These are phyloP conservation scores for Symbiodinium natans DNA, from an alignment of 73 alveolate genomes.

Conservation along the genomic window DNA sequence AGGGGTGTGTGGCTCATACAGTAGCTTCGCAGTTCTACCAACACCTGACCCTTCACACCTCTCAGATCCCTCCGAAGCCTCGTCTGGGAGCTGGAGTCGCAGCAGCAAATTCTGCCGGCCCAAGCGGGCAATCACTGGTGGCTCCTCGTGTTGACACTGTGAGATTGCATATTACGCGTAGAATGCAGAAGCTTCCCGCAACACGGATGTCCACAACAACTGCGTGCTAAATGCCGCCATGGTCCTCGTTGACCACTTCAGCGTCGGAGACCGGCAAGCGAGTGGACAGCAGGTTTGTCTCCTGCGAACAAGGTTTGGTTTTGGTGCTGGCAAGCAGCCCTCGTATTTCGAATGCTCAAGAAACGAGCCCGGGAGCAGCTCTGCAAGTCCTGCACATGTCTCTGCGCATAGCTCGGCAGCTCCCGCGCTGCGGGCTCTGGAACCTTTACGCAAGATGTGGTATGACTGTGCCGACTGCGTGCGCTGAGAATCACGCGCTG, in stretches of 20 bases:
- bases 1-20: no score
- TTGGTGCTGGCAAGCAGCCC: background rate
- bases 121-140: slow-evolving; percentile 19
- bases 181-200: no score
- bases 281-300: slow-evolving; percentile 1
- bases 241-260: slow-evolving; percentile 56
- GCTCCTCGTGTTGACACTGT: slow-evolving; percentile 60
- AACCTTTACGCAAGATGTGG: no score
- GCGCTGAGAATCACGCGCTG: no score
- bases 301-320: no score
- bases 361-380: background rate
- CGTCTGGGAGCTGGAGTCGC: slow-evolving; percentile 7
- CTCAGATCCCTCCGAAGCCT: background rate
- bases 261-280: slow-evolving; percentile 55
- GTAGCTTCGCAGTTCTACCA: no score
- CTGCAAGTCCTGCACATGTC: background rate
- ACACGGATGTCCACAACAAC: no score
- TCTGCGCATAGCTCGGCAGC: background rate
- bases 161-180: no score
- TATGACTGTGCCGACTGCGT: no score
- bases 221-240: no score
- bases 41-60: no score
- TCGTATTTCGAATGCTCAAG: background rate
- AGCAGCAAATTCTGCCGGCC: slow-evolving; percentile 93
- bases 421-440: background rate